phyloP scores from a whole-genome alignment of 2,329 filamentous ascomycete genomes.

The Cladorrhinum sp. region DNA sequence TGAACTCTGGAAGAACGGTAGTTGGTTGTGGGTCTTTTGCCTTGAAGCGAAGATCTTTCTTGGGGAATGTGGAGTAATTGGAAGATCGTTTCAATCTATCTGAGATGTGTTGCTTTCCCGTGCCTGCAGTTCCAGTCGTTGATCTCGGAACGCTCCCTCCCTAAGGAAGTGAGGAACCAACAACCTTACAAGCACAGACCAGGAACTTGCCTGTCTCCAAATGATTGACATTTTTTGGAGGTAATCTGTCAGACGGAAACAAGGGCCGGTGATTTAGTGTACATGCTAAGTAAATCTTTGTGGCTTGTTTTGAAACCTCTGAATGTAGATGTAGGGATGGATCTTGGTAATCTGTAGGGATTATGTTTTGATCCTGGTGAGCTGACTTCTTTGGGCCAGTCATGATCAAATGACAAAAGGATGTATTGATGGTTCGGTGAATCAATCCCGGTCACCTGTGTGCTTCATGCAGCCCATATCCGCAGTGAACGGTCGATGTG shows the following conservation, averaged over 20 bases:
- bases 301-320: too few relatives aligned
- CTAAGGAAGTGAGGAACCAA: background rate
- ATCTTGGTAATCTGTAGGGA: background rate
- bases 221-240: conserved; percentile 1
- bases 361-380: background rate
- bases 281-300: background rate
- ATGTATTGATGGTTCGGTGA: background rate
- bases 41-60: background rate
- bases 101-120: conserved; percentile 1
- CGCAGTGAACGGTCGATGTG: background rate
- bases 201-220: background rate
- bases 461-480: background rate
- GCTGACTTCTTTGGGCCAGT: background rate
- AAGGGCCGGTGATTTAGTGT: background rate
- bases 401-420: background rate
- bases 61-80: conserved; percentile 3
- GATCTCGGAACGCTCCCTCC: background rate
- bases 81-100: conserved; percentile 3
- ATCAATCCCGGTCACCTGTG: background rate
- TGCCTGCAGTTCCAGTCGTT: too few relatives aligned
- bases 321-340: background rate
- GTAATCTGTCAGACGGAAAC: background rate
- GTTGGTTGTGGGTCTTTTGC: background rate
- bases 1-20: background rate
- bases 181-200: too few relatives aligned